These are phyloP conservation scores for Xylaria cubensis DNA, from an alignment of 495 filamentous ascomycete genomes.

Conservation along the genomic window DNA sequence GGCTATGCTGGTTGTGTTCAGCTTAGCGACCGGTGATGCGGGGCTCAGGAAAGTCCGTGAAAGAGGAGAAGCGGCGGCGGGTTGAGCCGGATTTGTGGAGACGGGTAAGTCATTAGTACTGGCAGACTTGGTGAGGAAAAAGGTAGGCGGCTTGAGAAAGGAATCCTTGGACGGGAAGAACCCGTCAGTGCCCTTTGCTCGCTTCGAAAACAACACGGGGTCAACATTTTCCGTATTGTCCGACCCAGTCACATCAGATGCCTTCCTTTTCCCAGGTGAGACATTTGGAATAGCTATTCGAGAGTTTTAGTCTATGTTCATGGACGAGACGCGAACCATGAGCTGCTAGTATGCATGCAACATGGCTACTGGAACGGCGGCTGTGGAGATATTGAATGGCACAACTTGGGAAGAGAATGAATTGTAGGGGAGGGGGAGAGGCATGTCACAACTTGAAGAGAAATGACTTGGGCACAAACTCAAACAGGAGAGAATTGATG, in stretches of 20 bases:
- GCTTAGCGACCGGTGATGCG: constrained; percentile 50
- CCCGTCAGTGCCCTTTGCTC: constrained; percentile 67
- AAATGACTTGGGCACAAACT: neutral
- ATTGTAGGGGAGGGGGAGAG: neutral
- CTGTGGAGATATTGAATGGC: neutral
- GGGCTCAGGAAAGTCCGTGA: constrained; percentile 53
- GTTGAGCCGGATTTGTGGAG: constrained; percentile 36
- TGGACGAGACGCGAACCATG: neutral
- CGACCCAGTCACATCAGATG: constrained; percentile 52
- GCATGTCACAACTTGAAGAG: neutral
- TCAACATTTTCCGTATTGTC: constrained; percentile 83
- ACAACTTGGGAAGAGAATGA: neutral
- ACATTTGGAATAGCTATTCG: constrained; percentile 44
- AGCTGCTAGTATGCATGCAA: neutral
- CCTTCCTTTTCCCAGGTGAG: constrained; percentile 54
- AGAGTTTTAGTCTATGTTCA: constrained; percentile 32
- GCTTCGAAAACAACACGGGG: constrained; percentile 70
- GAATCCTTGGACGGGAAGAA: constrained; percentile 53
- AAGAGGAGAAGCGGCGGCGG: constrained; percentile 42
- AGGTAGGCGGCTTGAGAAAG: constrained; percentile 55
- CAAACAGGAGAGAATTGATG: neutral
- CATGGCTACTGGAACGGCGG: neutral
- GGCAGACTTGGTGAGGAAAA: constrained; percentile 51
- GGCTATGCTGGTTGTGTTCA: constrained; percentile 46
- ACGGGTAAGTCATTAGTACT: constrained; percentile 43